phyloP scores from a whole-genome alignment of 2,329 filamentous ascomycete species.

The Magnaporthiopsis rhizophila region DNA sequence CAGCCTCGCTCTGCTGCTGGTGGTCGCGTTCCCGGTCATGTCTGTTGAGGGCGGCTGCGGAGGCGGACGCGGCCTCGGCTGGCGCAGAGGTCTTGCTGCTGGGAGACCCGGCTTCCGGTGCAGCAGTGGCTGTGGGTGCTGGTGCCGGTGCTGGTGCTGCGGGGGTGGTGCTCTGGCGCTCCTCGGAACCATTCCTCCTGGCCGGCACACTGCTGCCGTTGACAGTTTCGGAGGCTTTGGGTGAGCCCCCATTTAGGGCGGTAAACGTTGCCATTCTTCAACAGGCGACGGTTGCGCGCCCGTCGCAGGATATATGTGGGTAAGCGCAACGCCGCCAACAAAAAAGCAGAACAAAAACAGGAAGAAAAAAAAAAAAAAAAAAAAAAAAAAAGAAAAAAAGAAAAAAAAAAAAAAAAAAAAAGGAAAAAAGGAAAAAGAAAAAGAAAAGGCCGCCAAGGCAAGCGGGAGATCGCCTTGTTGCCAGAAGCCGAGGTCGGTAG shows the following conservation, averaged over 20 bases:
- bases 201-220: slow-evolving; percentile 21
- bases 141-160: slow-evolving; percentile 11
- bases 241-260: slow-evolving; percentile 43
- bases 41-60: slow-evolving; percentile 14
- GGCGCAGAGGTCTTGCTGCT: slow-evolving; percentile 14
- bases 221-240: slow-evolving; percentile 30
- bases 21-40: slow-evolving; percentile 17
- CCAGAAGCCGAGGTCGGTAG: not conserved
- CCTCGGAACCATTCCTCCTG: slow-evolving; percentile 24
- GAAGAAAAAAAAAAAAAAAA: slow-evolving; percentile 6
- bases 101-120: slow-evolving; percentile 13
- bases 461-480: not conserved
- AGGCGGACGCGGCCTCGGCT: slow-evolving; percentile 14
- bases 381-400: slow-evolving; percentile 6
- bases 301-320: not conserved
- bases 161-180: slow-evolving; percentile 15
- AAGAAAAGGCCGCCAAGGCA: slow-evolving; percentile 3
- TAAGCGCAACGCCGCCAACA: not conserved
- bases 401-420: not conserved
- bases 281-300: slow-evolving; percentile 8
- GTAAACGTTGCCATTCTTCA: slow-evolving; percentile 42
- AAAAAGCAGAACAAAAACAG: slow-evolving; percentile 1
- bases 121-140: slow-evolving; percentile 15
- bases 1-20: slow-evolving; percentile 10
- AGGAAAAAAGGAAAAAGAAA: slow-evolving; percentile 3